These are phyloP conservation scores for Sporothrix pseudoabietina DNA, from an alignment of 2,329 filamentous ascomycete genomes.

Conservation along the genomic window DNA sequence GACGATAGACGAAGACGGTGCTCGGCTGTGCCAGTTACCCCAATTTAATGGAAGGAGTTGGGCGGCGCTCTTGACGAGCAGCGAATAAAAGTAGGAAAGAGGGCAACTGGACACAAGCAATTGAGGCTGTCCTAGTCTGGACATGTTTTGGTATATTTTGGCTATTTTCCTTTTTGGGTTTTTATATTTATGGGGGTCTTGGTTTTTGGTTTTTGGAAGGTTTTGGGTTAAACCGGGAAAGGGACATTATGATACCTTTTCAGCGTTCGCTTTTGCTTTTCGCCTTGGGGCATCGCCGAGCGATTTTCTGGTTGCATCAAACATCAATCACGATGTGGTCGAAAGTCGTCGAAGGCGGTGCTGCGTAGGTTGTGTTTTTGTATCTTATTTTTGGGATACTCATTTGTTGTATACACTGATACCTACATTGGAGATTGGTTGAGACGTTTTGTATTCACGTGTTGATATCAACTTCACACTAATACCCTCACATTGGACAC, in stretches of 20 bases:
- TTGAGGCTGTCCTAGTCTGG: not conserved
- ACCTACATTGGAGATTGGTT: not conserved
- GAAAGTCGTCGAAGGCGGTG: not conserved
- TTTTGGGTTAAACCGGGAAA: constrained; percentile 21
- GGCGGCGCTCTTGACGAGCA: constrained; percentile 30
- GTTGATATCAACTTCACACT: constrained; percentile 5
- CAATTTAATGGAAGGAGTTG: constrained; percentile 26
- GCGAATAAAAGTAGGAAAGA: not conserved
- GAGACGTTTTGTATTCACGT: not conserved
- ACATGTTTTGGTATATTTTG: constrained; percentile 1
- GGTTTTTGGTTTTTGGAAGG: not conserved
- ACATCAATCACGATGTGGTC: not conserved
- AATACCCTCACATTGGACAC: not conserved
- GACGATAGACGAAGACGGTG: constrained; percentile 15
- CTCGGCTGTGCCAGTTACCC: constrained; percentile 23
- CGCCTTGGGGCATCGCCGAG: not conserved
- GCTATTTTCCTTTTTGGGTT: not conserved
- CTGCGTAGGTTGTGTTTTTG: not conserved
- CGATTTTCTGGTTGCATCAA: not conserved
- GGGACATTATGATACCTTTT: constrained; percentile 27
- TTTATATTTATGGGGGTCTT: not conserved
- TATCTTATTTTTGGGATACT: constrained; percentile 19
- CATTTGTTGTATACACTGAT: constrained; percentile 24
- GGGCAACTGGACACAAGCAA: constrained; percentile 2
- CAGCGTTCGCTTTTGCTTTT: constrained; percentile 22